Conservation (phyloP, 768 basidiomycete genomes). For the Trametes elegans region DNA sequence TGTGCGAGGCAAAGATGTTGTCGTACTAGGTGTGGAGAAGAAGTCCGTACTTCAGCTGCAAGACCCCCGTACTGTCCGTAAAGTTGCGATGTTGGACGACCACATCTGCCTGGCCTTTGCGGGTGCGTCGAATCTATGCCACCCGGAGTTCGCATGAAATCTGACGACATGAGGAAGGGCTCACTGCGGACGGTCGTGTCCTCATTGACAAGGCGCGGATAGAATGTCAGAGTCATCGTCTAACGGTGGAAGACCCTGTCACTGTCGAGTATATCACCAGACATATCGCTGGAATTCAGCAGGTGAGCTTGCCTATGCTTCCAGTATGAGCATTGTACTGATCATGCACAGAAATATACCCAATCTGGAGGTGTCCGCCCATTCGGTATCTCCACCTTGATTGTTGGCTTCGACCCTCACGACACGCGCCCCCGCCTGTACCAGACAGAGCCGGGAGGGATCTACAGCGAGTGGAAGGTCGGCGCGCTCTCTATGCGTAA, state of each 20-base stretch:
- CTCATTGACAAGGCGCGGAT: constrained; percentile 97
- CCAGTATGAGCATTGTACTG: not conserved
- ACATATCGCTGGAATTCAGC: constrained; percentile 98
- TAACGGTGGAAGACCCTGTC: constrained; percentile 98
- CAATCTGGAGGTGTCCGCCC: constrained; percentile 99
- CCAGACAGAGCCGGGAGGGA: constrained; percentile 96
- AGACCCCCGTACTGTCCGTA: constrained; percentile 95
- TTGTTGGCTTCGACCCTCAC: constrained; percentile 95
- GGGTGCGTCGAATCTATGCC: constrained; percentile 49
- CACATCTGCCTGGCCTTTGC: constrained; percentile 97
- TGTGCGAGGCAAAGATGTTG: constrained; percentile 90
- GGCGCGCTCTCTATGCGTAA: constrained; percentile 26
- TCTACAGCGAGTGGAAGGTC: constrained; percentile 99
- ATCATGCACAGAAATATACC: constrained; percentile 73
- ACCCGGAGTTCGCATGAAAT: not conserved
- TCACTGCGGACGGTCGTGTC: constrained; percentile 96
- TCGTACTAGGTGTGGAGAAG: constrained; percentile 98
- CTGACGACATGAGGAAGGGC: constrained; percentile 47
- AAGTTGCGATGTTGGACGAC: constrained; percentile 98
- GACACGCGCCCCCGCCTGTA: constrained; percentile 87
- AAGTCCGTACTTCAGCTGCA: constrained; percentile 96
- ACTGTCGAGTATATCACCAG: constrained; percentile 98
- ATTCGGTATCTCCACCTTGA: constrained; percentile 95
- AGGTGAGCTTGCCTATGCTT: constrained; percentile 48
- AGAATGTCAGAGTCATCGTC: constrained; percentile 95